Conservation (phyloP, 208 protist species). For the Crithidia acanthocephali region DNA sequence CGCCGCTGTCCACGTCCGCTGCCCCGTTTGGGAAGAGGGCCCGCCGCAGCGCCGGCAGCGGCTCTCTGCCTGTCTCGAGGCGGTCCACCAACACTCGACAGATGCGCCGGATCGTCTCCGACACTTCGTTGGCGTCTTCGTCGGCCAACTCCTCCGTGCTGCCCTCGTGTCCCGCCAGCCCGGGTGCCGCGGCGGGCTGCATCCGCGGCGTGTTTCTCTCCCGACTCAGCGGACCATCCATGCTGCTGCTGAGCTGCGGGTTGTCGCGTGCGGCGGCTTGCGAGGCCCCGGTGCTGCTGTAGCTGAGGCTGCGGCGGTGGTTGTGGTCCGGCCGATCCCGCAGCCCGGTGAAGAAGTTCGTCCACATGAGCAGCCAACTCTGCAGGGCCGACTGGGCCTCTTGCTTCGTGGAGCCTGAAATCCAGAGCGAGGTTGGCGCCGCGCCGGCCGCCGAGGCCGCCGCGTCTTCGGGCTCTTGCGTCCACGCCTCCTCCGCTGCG, state of each 20-base stretch:
- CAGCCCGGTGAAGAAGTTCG: constrained; percentile 50
- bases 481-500: constrained; percentile 65
- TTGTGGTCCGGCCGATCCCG: constrained; percentile 42
- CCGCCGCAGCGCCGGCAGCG: constrained; percentile 47
- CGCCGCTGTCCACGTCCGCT: constrained; percentile 13
- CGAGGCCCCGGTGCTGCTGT: constrained; percentile 28
- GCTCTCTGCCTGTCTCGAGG: constrained; percentile 53
- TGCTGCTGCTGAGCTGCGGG: constrained; percentile 13
- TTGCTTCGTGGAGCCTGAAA: constrained; percentile 21
- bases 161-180: constrained; percentile 10
- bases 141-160: constrained; percentile 26
- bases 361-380: constrained; percentile 62
- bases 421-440: constrained; percentile 15
- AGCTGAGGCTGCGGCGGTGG: constrained; percentile 35
- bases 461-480: constrained; percentile 19
- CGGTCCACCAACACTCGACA: constrained; percentile 44
- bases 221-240: constrained; percentile 21
- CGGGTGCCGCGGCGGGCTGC: constrained; percentile 16
- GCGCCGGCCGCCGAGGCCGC: neutral
- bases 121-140: constrained; percentile 35
- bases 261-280: constrained; percentile 5
- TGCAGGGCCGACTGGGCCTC: constrained; percentile 45
- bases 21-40: constrained; percentile 41
- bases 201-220: constrained; percentile 32
- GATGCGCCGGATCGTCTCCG: constrained; percentile 38